Evolutionary conservation across 331 rosid species (phyloP), one percentile per base, ranked within the genome.

Genomic region (Saraca asoca): DNA sequence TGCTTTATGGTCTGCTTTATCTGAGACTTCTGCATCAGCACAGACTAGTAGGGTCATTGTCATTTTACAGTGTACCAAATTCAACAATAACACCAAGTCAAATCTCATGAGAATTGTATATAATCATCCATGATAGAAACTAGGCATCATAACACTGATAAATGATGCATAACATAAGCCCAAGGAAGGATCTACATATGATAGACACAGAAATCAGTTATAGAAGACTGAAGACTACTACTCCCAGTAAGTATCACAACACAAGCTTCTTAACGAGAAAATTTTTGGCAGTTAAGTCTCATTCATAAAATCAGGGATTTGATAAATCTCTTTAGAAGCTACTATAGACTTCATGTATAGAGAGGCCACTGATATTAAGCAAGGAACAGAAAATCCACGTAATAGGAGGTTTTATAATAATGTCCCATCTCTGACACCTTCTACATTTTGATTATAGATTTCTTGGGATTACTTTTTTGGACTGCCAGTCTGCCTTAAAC

Each of bases 11-110:
- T 83, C 78, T 58, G 55, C 72, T 82, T 55, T 80, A 43, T 82
- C 86, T 18, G 82, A 69, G 71, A 68, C 66, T 72, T 80, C 93
- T 90, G 91, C 88, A 74, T 51, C 10, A 17, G 58, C 62, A 74
- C 18, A 74, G 71, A 64, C 55, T n/a, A n/a, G n/a, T 31, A 70
- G 49, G 61, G 56, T 66, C 70, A 81, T 39, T 48, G 49, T 12
- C 75, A 68, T 43, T 51, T 62, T 52, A 56, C 2, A 45, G 38
- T 45, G 61, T 19, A 52, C 56, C 55, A 51, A 24, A 54, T 53
- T 54, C 56, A 68, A 59, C 67, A 81, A 68, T 12, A 60, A 60
- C 34, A 50, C 57, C 9, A 31, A 66, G 39, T 70, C 29, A 54
- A 68, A 69, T 45, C 58, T 38, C 11, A 39, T 31, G 52, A 31